phyloP scores from a whole-genome alignment of 2,329 filamentous ascomycete genomes.

The Stagonosporopsis rhizophila region DNA sequence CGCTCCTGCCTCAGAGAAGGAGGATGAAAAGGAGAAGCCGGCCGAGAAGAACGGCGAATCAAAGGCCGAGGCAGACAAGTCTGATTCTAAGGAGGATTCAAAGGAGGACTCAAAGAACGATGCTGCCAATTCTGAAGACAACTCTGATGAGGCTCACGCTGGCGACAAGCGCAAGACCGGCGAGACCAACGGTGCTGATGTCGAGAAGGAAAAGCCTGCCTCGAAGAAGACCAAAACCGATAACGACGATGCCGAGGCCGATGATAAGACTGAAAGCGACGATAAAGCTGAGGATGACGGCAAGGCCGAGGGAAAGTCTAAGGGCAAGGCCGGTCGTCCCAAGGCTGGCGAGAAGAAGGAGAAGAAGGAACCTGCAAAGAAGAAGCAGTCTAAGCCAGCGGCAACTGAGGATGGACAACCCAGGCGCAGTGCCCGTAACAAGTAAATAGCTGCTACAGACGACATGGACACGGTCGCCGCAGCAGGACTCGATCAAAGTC shows the following conservation, averaged over 20 bases:
- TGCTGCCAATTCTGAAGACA: slow-evolving; percentile 19
- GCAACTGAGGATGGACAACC: slow-evolving; percentile 58
- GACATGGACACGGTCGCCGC: neutral
- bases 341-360: slow-evolving; percentile 51
- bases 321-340: slow-evolving; percentile 50
- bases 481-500: neutral
- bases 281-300: slow-evolving; percentile 22
- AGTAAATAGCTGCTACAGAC: slow-evolving; percentile 6
- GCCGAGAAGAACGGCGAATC: slow-evolving; percentile 43
- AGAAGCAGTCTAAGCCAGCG: slow-evolving; percentile 58
- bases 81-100: slow-evolving; percentile 28
- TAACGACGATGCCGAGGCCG: slow-evolving; percentile 31
- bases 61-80: slow-evolving; percentile 32
- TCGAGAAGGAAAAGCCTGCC: slow-evolving; percentile 34
- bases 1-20: slow-evolving; percentile 28
- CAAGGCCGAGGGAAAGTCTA: slow-evolving; percentile 42
- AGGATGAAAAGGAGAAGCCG: slow-evolving; percentile 38
- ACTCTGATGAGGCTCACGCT: slow-evolving; percentile 36
- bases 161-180: slow-evolving; percentile 46
- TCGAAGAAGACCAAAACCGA: slow-evolving; percentile 36
- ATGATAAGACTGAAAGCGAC: slow-evolving; percentile 38
- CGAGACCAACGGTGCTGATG: slow-evolving; percentile 27
- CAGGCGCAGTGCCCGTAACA: slow-evolving; percentile 55
- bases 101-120: slow-evolving; percentile 26
- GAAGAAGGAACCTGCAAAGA: slow-evolving; percentile 51